A percentile compares a stretch with the other conserved stretches of the same genome.
Conservation (phyloP, 2,329 filamentous ascomycete genomes). For the Aspergillus persii region DNA sequence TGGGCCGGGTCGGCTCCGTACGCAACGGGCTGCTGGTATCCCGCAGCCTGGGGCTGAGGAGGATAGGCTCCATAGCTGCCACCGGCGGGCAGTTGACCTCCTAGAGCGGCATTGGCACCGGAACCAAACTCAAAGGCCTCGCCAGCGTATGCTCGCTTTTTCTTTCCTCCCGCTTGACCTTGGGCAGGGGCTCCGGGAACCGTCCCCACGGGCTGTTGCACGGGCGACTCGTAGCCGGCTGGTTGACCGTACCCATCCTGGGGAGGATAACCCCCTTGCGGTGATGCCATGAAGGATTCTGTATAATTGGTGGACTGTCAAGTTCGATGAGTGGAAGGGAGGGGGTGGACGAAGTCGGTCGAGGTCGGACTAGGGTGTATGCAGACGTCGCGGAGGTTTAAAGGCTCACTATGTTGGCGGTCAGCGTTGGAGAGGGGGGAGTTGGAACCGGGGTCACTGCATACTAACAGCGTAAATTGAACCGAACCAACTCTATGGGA, state of each 20-base stretch:
- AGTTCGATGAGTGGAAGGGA: background rate
- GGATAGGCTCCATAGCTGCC: slow-evolving; percentile 64
- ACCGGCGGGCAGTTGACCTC: slow-evolving; percentile 50
- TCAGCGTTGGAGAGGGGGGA: slow-evolving; percentile 12
- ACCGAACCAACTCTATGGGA: background rate
- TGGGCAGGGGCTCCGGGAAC: slow-evolving; percentile 32
- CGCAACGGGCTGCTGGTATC: slow-evolving; percentile 42
- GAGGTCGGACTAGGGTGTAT: slow-evolving; percentile 3
- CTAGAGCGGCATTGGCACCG: slow-evolving; percentile 73
- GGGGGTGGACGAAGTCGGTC: slow-evolving; percentile 1
- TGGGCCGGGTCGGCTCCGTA: slow-evolving; percentile 46
- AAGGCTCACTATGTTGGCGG: slow-evolving; percentile 24
- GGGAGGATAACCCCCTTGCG: slow-evolving; percentile 52
- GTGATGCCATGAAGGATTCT: slow-evolving; percentile 46
- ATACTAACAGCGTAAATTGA: slow-evolving; percentile 17
- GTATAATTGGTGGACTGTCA: background rate
- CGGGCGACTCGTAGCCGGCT: slow-evolving; percentile 39
- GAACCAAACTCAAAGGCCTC: slow-evolving; percentile 90
- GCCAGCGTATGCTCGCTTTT: slow-evolving; percentile 92
- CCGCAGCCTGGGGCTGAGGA: slow-evolving; percentile 48
- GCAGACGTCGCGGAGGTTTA: slow-evolving; percentile 17
- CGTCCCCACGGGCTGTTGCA: slow-evolving; percentile 31
- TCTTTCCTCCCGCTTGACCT: slow-evolving; percentile 49
- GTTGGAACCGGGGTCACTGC: slow-evolving; percentile 12
- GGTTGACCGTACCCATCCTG: slow-evolving; percentile 50